Base-by-base conservation (phyloP, 345 rosid species). In the Firmiana major region DNA sequence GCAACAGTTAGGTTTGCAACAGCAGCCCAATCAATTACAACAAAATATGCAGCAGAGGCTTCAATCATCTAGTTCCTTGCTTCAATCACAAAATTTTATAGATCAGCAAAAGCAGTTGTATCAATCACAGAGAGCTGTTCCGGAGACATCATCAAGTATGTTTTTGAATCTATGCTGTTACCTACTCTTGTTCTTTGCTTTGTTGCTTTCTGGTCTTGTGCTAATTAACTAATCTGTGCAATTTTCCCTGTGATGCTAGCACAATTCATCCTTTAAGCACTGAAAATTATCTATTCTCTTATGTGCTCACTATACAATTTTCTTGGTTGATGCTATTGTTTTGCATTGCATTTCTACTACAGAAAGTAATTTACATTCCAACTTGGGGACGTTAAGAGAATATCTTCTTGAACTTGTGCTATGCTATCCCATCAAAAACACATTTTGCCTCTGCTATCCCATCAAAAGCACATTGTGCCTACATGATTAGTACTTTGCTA, bases 71-170 rank as follows among this genome's bases (percentile, higher is more conserved):
- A 87, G 85, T 59, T 79, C 94, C 71, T 80, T 90, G 81, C 84
- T 71, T 84, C 95, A 87, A 81, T 83, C 81, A 7, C 92, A 86
- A 77, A 90, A 81, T 83, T 70, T 89, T 66, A 75, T 87, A 49
- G 92, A 90, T 80, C 91, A 83, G 73, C 91, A 89, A 80, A 91
- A 86, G 87, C 94, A 88, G 74, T 75, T 89, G 74, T 84, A 80
- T 85, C 97, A 88, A 75, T 80, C 85, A 13, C 97, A 90, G 65
- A 87, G 90, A 81, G 28, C 77, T 40, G 81, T 80, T 85, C 84
- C 80, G 10, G 92, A 86, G 68, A 85, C 92, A 45, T 85, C 91
- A 69, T 81, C 93, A 74, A 84, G 98, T 96, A 90, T 78, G 90
- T 79, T 53, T 36, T 75, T 70, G 38, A 79, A 69, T 53, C 21